Conservation (phyloP, 495 filamentous ascomycete genomes). For the Penicillium turbatum region DNA sequence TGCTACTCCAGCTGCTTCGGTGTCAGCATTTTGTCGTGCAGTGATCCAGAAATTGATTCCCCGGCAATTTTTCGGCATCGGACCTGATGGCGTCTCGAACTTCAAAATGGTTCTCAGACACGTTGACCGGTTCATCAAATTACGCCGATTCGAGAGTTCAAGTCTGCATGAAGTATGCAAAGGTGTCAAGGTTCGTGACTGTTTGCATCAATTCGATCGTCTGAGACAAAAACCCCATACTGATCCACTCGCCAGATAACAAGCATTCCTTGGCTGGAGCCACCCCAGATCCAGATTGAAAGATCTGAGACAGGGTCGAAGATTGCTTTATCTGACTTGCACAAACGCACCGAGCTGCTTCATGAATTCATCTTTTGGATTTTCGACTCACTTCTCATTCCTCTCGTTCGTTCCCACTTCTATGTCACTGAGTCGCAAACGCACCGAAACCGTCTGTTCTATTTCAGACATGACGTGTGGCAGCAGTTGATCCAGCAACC, state of each 20-base stretch:
- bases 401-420: conserved; percentile 81
- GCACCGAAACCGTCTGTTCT: conserved; percentile 80
- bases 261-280: conserved; percentile 67
- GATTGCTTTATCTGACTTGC: conserved; percentile 63
- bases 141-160: conserved; percentile 77
- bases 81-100: conserved; percentile 52
- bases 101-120: conserved; percentile 54
- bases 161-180: conserved; percentile 75
- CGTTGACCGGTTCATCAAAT: conserved; percentile 69
- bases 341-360: conserved; percentile 75
- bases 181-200: conserved; percentile 60
- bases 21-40: conserved; percentile 87
- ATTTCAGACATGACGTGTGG: conserved; percentile 94
- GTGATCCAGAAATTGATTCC: conserved; percentile 74
- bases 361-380: conserved; percentile 86
- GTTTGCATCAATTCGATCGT: neutral
- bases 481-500: conserved; percentile 67
- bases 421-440: conserved; percentile 88
- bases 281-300: conserved; percentile 31
- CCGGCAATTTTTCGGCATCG: conserved; percentile 65
- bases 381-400: conserved; percentile 87
- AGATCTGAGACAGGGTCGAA: conserved; percentile 34
- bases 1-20: conserved; percentile 62
- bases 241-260: conserved; percentile 46
- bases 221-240: conserved; percentile 4